Base-by-base conservation (phyloP, 2,329 filamentous ascomycete species). In the Cadophora sp. region DNA sequence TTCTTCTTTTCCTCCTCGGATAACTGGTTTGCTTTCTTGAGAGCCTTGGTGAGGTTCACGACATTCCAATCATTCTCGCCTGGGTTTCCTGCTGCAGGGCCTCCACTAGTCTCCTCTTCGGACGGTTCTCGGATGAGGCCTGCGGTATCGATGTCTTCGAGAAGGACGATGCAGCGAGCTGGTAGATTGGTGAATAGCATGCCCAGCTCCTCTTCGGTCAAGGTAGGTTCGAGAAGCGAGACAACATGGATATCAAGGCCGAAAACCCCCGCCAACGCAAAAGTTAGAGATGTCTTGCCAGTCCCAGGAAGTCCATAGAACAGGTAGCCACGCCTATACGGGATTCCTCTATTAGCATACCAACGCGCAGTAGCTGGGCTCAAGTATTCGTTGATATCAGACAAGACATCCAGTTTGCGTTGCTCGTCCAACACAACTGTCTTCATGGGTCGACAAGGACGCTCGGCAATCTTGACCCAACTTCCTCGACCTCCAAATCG, bases 351-450 rank as follows among this genome's bases (percentile, higher is more conserved):
- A 58, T 88, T 88, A 0, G 90, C 87, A 74, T 95, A 95, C 90
- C 91, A 95, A 11, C 84, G 82, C 1, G 88, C 86, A 0, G 88
- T 92, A 0, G 83, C 81, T 0, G 91, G 91, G 63, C 93, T 87
- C 0, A 96, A 82, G 70, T 93, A 95, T 72, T 94, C 91, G 71
- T 92, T 91, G 73, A 95, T 89, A 73, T 96, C 92, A 30, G 81
- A 81, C 11, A 94, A 79, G 3, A 95, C 83, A 39, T 83, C 82
- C 1, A 84, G 80, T 78, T 94, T 95, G 74, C 92, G 85, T 55
- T 83, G 77, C 9, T 83, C 80, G 69, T 93, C 90, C 4, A 96
- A 83, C 1, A 94, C 89, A 0, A 96, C 91, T 0, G 92, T 95
- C 59, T 84, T 83, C 82, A 95, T 91, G 0, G 90, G 89, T 18